A percentile compares a stretch with the other conserved stretches of the same genome.
Conservation (phyloP, 129 eudicot species). For the Oenanthe sinensis region DNA sequence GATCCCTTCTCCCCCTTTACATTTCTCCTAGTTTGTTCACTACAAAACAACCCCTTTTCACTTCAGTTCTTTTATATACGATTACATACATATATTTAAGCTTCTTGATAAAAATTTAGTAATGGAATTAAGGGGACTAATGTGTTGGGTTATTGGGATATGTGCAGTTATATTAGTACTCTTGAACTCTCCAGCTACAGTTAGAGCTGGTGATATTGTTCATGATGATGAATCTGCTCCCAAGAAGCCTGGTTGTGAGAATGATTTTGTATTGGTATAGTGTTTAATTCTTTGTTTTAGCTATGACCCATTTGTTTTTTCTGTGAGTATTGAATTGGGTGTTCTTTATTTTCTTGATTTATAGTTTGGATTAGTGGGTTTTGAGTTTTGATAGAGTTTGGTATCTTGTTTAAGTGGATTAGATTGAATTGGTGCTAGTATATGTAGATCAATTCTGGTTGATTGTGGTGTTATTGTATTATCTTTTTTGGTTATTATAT, state of each 20-base stretch:
- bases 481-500: neutral
- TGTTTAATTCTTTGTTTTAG: constrained; percentile 1
- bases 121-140: constrained; percentile 22
- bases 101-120: neutral
- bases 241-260: constrained; percentile 87
- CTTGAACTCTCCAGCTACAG: constrained; percentile 26
- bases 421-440: neutral
- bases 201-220: constrained; percentile 75
- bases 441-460: neutral
- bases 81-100: neutral
- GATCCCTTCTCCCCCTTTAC: constrained; percentile 1
- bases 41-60: neutral
- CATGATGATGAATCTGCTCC: constrained; percentile 57
- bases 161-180: constrained; percentile 19
- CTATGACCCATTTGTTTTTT: neutral
- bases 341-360: neutral
- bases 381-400: neutral
- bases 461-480: neutral
- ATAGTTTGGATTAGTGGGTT: neutral
- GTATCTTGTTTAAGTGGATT: neutral
- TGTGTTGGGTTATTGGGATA: constrained; percentile 10
- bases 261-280: constrained; percentile 72
- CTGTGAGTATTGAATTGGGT: constrained; percentile 3
- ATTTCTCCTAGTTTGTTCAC: neutral
- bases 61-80: neutral